phyloP scores from a whole-genome alignment of 179 eudicot genomes.

The Gypsophila paniculata region DNA sequence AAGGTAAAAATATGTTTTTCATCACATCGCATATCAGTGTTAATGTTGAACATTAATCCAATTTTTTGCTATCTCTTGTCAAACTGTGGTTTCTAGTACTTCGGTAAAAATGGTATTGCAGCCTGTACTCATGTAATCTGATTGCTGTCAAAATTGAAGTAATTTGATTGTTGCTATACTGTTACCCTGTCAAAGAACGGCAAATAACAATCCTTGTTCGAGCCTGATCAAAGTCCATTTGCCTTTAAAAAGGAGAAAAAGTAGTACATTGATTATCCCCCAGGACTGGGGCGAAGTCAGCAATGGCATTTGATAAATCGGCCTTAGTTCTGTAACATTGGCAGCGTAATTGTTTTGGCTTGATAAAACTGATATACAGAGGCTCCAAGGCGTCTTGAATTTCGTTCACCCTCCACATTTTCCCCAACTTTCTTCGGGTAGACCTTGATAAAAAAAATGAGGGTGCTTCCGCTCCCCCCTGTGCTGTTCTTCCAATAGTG shows the following conservation, averaged over 20 bases:
- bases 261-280: no score
- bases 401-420: background rate
- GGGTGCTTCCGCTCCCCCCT: background rate
- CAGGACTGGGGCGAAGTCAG: no score
- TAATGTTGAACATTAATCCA: background rate
- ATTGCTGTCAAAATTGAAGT: no score
- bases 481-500: background rate
- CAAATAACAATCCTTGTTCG: no score
- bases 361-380: background rate
- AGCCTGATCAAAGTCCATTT: no score
- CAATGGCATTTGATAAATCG: no score
- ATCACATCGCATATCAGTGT: background rate
- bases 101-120: background rate
- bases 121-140: background rate
- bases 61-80: background rate
- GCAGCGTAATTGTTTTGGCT: background rate
- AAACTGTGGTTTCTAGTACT: background rate
- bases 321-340: background rate
- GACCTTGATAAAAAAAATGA: no score
- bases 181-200: no score
- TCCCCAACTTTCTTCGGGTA: no score
- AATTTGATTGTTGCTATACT: no score
- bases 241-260: no score
- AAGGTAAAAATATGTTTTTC: constrained; percentile 45
- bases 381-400: background rate